Base-by-base conservation (phyloP, 257 asterid genomes). In the Lithospermum erythrorhizon region DNA sequence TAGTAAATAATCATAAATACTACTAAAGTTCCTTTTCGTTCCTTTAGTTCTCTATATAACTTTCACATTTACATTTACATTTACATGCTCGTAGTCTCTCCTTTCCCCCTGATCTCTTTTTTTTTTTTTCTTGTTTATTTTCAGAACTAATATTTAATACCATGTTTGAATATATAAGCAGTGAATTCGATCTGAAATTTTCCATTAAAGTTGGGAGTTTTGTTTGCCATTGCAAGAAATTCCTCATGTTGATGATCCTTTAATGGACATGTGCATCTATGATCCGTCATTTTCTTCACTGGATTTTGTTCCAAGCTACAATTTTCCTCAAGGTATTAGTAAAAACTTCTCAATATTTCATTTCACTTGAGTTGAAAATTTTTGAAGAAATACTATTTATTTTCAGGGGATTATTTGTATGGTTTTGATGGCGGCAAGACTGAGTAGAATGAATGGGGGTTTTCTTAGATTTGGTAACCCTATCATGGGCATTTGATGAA, bases 321-420 rank as follows among this genome's bases (percentile, higher is more conserved):
- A 57, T 55, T 45, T 62, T 13, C 6, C 59, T 58, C 80, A 76
- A 69, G 95, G 94, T 79, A 19, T 55, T 55, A 5, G n/a, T n/a
- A n/a, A n/a, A 22, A 17, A 27, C 0, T 15, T 18, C 22, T 20
- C 1, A 64, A 55, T 55, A 18, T 55, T 17, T 20, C 60, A 56
- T 56, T 0, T 56, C 2, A 10, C 3, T 55, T 55, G 32, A 55
- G 9, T 3, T 64, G 7, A 9, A 18, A 17, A 3, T 20, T 16
- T 9, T 10, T 10, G 17, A 30, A 18, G 15, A 19, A 15, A 57
- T 17, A 27, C 4, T 5, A 32, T 57, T 1, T 59, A 0, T 5
- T 4, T 59, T 56, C 72, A 77, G 86, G 73, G 52, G 65, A 62
- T 53, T 61, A 25, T 32, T 47, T 57, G 3, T 37, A 69, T 29